Evolutionary conservation across 2,329 filamentous ascomycete genomes (phyloP).

Genomic region (Trichoderma sp.): DNA sequence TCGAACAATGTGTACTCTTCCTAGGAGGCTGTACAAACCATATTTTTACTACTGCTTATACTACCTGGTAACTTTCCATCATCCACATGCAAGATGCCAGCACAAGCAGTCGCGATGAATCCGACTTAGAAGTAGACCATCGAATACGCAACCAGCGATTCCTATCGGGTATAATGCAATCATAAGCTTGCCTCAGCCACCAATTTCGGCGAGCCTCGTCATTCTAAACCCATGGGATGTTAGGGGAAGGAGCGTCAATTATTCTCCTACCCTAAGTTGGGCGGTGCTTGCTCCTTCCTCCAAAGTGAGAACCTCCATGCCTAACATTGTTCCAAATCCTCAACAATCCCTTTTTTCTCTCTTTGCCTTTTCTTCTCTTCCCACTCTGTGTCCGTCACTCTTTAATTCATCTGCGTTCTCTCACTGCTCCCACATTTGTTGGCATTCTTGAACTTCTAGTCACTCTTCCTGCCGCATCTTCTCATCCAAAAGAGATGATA

Average conservation of each 20-base stretch:
- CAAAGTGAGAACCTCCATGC: neutral
- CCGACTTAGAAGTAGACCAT: neutral
- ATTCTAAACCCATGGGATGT: neutral
- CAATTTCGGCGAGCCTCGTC: neutral
- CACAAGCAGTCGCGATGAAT: neutral
- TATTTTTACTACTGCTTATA: no score
- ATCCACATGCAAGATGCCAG: neutral
- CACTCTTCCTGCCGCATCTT: neutral
- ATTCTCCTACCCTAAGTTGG: neutral
- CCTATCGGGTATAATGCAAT: neutral
- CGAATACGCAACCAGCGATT: neutral
- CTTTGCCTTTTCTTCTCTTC: neutral
- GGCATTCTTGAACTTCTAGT: neutral
- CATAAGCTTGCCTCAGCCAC: neutral
- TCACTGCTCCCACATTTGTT: constrained; percentile 1
- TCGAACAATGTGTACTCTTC: accelerated
- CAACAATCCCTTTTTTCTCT: neutral
- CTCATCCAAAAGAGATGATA: constrained; percentile 24
- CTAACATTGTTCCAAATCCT: neutral
- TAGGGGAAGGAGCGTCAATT: neutral
- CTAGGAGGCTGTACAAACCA: no score
- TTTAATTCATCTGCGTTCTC: neutral
- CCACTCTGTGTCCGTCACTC: neutral
- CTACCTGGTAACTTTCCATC: no score
- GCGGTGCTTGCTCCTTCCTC: neutral